These are phyloP conservation scores for Lasiodiplodia sp. DNA, from an alignment of 2,329 filamentous ascomycete genomes.

Conservation along the genomic window DNA sequence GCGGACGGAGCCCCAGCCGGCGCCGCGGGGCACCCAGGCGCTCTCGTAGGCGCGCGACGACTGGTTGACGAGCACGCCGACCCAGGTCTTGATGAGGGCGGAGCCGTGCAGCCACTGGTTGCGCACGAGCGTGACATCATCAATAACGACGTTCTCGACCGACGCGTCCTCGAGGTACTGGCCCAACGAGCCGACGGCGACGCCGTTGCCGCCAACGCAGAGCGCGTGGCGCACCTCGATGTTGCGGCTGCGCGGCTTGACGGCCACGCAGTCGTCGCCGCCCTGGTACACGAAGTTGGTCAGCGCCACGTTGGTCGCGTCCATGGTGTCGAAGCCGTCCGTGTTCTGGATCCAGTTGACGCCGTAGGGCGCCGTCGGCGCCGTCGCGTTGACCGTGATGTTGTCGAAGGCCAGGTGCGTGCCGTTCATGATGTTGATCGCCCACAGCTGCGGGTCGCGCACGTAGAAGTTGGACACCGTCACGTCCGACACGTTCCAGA, in stretches of 20 bases:
- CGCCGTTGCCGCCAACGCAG: slow-evolving; percentile 63
- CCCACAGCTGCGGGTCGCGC: slow-evolving; percentile 61
- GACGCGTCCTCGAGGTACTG: slow-evolving; percentile 63
- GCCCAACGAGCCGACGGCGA: slow-evolving; percentile 60
- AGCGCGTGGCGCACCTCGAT: slow-evolving; percentile 60
- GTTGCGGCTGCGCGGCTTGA: slow-evolving; percentile 69
- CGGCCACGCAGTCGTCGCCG: slow-evolving; percentile 67
- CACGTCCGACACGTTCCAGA: slow-evolving; percentile 65
- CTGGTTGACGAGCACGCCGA: slow-evolving; percentile 57
- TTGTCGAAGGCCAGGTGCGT: slow-evolving; percentile 61
- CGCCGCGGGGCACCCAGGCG: slow-evolving; percentile 57
- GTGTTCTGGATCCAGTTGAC: slow-evolving; percentile 66
- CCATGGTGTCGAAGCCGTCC: slow-evolving; percentile 66
- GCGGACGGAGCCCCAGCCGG: slow-evolving; percentile 61
- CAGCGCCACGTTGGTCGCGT: slow-evolving; percentile 57
- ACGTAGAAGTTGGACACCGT: slow-evolving; percentile 61
- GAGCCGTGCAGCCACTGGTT: slow-evolving; percentile 56
- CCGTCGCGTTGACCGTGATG: slow-evolving; percentile 60
- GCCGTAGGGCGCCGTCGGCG: slow-evolving; percentile 58
- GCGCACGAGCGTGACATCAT: slow-evolving; percentile 55
- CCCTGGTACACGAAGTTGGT: slow-evolving; percentile 63
- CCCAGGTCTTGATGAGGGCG: slow-evolving; percentile 66
- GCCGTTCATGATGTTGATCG: slow-evolving; percentile 65
- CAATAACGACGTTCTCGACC: slow-evolving; percentile 58
- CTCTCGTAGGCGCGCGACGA: slow-evolving; percentile 53